A percentile compares a stretch with the other conserved stretches of the same genome.
Evolutionary conservation across 108 stramenopile species (phyloP).

Genomic region (Stephanodiscus triporus): DNA sequence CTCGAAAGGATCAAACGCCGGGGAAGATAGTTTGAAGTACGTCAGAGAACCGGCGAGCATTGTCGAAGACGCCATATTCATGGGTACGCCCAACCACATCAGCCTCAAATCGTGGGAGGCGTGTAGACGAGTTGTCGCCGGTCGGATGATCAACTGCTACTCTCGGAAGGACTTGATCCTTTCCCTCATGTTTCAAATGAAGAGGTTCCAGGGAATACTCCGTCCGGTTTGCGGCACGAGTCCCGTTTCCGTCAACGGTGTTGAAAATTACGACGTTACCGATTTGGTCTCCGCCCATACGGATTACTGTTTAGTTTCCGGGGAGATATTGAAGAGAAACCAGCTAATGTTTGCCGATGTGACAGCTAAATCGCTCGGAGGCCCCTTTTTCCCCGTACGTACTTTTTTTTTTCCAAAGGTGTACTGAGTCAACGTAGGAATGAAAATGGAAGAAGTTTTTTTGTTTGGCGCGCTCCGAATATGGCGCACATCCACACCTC

Average conservation of each 20-base stretch:
- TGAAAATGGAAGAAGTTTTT: too few species aligned
- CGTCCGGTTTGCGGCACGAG: constrained; percentile 83
- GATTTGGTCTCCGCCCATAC: constrained; percentile 72
- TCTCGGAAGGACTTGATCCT: constrained; percentile 90
- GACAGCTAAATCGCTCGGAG: too few species aligned
- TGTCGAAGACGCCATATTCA: constrained; percentile 89
- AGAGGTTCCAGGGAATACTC: constrained; percentile 71
- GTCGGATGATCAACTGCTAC: constrained; percentile 94
- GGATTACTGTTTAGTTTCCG: constrained; percentile 68
- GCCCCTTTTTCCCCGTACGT: too few species aligned
- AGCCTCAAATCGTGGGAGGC: constrained; percentile 84
- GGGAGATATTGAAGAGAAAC: constrained; percentile 70
- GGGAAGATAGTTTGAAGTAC: constrained; percentile 52
- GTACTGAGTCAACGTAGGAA: too few species aligned
- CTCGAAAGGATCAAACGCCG: constrained; percentile 9
- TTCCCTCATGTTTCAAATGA: constrained; percentile 89
- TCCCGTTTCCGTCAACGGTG: constrained; percentile 66
- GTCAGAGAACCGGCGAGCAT: constrained; percentile 86
- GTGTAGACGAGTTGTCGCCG: constrained; percentile 86
- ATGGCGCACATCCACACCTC: too few species aligned
- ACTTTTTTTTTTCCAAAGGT: too few species aligned
- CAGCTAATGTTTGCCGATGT: too few species aligned
- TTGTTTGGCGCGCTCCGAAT: too few species aligned
- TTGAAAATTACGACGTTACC: constrained; percentile 82
- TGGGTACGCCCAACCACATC: constrained; percentile 85